These are phyloP conservation scores for Linnemannia elongata DNA, from an alignment of 192 early-diverging fungal species.

Conservation along the genomic window DNA sequence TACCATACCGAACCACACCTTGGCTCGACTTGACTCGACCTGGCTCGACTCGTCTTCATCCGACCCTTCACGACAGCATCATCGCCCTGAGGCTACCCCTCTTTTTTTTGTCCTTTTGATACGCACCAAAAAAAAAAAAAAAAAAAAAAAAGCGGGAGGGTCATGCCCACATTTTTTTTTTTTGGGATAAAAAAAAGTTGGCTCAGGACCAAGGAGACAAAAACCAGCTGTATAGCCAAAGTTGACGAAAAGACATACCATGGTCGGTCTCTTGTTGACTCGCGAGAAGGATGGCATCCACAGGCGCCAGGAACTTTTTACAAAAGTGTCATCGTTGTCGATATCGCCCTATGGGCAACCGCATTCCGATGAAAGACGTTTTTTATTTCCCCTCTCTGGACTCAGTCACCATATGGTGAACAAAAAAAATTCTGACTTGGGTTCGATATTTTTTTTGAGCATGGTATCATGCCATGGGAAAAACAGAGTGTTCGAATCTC, in stretches of 20 bases:
- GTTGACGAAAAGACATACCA: neutral
- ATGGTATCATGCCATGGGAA: neutral
- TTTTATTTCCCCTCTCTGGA: neutral
- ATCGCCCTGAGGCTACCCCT: neutral
- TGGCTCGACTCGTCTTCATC: neutral
- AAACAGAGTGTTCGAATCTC: neutral
- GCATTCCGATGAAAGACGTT: neutral
- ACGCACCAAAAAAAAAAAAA: neutral
- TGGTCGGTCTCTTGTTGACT: too few species aligned
- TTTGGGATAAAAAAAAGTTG: slow-evolving; percentile 24
- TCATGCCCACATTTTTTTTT: slow-evolving; percentile 18
- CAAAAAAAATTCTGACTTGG: slow-evolving; percentile 26
- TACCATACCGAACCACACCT: slow-evolving; percentile 4
- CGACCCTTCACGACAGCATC: neutral
- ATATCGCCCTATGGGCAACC: neutral
- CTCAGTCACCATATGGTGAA: neutral
- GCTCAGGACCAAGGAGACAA: slow-evolving; percentile 34
- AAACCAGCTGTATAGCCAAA: neutral
- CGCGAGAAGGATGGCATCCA: neutral
- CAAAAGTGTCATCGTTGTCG: neutral
- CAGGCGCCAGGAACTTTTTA: too few species aligned
- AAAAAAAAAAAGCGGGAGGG: neutral
- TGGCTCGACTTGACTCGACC: neutral
- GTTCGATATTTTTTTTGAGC: slow-evolving; percentile 13
- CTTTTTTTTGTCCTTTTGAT: neutral